Evolutionary conservation across 1,284 basidiomycete genomes (phyloP), one percentile per base, ranked within the genome.

Genomic region (Ganoderma boninense): DNA sequence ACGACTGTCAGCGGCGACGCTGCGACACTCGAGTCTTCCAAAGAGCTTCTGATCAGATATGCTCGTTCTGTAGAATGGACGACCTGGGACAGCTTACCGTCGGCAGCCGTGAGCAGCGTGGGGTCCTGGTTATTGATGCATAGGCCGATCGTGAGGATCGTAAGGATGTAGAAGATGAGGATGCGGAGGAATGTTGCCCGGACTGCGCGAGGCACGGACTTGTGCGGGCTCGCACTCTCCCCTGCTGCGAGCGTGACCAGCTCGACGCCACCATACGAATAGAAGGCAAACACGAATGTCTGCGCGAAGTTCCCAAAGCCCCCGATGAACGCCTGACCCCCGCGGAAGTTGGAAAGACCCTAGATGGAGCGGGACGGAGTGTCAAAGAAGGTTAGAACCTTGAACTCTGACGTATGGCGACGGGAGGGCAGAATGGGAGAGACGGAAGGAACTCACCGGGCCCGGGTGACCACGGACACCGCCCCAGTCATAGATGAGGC

Each of bases 191-290:
- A 93, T 4, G 92, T 92, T 13, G 89, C 87, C 72, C 88, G 89
- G 79, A 93, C 89, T 0, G 92, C 92, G 29, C 85, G 84, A 32
- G 92, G 92, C 3, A 93, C 88, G 13, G 88, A 82, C 77, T 87
- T 87, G 79, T 86, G 84, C 0, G 91, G 91, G 72, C 85, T 86
- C 68, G 85, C 82, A 8, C 86, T 86, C 79, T 90, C 89, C 20
- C 87, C 90, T 16, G 90, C 90, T 16, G 91, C 90, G 35, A 89
- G 71, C 75, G 90, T 89, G 29, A 93, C 89, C 6, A 94, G 88
- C 73, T 93, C 92, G 40, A 92, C 90, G n/a, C 92, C 92, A 60
- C 90, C 88, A 80, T 88, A 93, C n/a, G 90, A 91, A 80, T 89
- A 93, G 73, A 89, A 89, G 4, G 87, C 88, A 66, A 82, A 89